phyloP scores from a whole-genome alignment of 2,329 filamentous ascomycete genomes.

The Diaporthe sp. region DNA sequence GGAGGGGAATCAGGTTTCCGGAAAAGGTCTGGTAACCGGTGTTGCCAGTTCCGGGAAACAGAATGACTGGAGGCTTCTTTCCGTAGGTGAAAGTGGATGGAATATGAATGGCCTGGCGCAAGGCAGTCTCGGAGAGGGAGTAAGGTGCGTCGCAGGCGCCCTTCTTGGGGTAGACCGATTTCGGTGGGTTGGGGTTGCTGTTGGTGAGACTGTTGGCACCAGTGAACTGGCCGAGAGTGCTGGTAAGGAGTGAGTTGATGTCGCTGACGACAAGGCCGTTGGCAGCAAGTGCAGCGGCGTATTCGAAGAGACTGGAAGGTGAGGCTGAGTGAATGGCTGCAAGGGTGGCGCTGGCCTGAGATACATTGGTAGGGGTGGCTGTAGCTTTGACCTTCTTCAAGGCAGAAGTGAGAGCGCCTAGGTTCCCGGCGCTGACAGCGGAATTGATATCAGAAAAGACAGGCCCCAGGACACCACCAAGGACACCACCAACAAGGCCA shows the following conservation, averaged over 20 bases:
- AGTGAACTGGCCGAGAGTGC: neutral
- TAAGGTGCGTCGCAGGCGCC: constrained; percentile 60
- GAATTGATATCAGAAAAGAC: neutral
- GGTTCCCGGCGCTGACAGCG: neutral
- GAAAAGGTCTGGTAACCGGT: constrained; percentile 61
- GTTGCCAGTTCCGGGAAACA: constrained; percentile 67
- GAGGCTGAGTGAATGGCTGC: neutral
- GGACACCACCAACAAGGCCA: neutral
- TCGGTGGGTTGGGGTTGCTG: neutral
- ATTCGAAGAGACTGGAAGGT: neutral
- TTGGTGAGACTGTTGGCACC: neutral
- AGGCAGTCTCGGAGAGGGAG: constrained; percentile 58
- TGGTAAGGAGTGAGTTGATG: constrained; percentile 1
- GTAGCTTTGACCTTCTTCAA: neutral
- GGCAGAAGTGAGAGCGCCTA: neutral
- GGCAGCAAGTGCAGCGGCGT: neutral
- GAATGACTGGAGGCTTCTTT: constrained; percentile 61
- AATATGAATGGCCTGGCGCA: constrained; percentile 67
- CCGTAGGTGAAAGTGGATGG: constrained; percentile 63
- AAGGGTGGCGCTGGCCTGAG: neutral
- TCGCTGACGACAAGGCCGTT: neutral
- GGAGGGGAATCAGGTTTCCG: constrained; percentile 64
- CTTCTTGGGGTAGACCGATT: constrained; percentile 54
- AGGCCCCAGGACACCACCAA: neutral
- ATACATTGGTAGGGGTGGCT: neutral